Conservation (phyloP, 768 basidiomycete genomes). For the Boletus barrowsii region DNA sequence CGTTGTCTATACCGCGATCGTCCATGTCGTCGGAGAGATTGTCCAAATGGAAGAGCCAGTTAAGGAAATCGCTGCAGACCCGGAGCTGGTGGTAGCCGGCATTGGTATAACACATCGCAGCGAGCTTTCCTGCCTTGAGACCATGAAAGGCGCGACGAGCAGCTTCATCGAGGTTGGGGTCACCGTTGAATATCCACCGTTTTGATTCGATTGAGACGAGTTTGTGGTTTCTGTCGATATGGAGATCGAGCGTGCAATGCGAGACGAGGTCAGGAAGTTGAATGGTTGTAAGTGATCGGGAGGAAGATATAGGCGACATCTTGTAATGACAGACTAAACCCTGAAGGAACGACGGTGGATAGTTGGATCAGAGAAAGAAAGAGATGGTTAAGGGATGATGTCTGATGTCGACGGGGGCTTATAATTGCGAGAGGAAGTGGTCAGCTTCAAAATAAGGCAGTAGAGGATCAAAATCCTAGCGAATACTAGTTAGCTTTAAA, state of each 20-base stretch:
- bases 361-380: neutral
- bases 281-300: conserved; percentile 41
- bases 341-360: neutral
- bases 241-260: conserved; percentile 61
- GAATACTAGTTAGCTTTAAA: conserved; percentile 16
- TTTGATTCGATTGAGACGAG: conserved; percentile 45
- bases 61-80: conserved; percentile 73
- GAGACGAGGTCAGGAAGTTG: conserved; percentile 75
- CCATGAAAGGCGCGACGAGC: conserved; percentile 50
- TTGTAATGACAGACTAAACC: conserved; percentile 14
- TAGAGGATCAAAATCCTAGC: neutral
- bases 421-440: conserved; percentile 3
- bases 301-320: conserved; percentile 19
- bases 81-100: conserved; percentile 60
- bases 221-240: conserved; percentile 55
- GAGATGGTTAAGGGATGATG: neutral
- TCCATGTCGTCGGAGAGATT: conserved; percentile 81
- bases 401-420: conserved; percentile 9
- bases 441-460: conserved; percentile 14
- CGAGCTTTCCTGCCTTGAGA: conserved; percentile 68
- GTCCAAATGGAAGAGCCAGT: conserved; percentile 76
- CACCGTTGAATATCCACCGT: conserved; percentile 65
- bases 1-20: conserved; percentile 50
- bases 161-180: conserved; percentile 47
- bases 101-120: conserved; percentile 45